These are phyloP conservation scores for Phytophthora rubi DNA, from an alignment of 352 stramenopile species.

Conservation along the genomic window DNA sequence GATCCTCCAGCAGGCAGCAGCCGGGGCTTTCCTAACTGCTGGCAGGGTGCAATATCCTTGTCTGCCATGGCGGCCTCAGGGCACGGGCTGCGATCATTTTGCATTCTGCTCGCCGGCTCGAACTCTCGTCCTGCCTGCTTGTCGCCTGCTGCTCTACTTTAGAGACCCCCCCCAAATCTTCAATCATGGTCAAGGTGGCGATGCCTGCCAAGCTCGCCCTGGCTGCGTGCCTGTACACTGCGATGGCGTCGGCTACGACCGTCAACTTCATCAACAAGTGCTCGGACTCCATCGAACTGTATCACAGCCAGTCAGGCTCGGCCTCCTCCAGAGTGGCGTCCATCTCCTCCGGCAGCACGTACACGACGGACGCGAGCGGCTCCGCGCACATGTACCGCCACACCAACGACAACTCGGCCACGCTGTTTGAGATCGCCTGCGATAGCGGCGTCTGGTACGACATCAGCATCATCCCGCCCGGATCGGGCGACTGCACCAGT, in stretches of 20 bases:
- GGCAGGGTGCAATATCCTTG: constrained; percentile 11
- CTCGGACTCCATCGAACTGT: constrained; percentile 39
- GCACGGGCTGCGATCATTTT: constrained; percentile 22
- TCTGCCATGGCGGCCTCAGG: background rate
- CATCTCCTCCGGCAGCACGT: constrained; percentile 29
- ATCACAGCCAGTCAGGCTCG: constrained; percentile 45
- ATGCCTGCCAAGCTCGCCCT: constrained; percentile 27
- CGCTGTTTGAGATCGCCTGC: constrained; percentile 37
- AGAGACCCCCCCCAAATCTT: constrained; percentile 14
- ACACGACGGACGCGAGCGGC: constrained; percentile 28
- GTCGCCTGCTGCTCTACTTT: constrained; percentile 6
- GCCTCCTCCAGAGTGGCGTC: constrained; percentile 20
- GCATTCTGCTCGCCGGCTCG: constrained; percentile 35
- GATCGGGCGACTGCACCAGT: constrained; percentile 37
- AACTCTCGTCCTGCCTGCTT: constrained; percentile 20
- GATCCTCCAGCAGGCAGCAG: constrained; percentile 12
- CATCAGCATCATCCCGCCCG: constrained; percentile 65
- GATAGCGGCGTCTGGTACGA: constrained; percentile 59
- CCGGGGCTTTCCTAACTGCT: constrained; percentile 23
- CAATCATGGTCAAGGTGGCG: constrained; percentile 41
- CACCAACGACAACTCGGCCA: constrained; percentile 39
- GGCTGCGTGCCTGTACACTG: constrained; percentile 29
- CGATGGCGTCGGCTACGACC: constrained; percentile 27
- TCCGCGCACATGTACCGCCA: constrained; percentile 64
- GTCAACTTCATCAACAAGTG: constrained; percentile 62